Conservation (phyloP, 2,329 filamentous ascomycete species). For the Botrytis tulipae region DNA sequence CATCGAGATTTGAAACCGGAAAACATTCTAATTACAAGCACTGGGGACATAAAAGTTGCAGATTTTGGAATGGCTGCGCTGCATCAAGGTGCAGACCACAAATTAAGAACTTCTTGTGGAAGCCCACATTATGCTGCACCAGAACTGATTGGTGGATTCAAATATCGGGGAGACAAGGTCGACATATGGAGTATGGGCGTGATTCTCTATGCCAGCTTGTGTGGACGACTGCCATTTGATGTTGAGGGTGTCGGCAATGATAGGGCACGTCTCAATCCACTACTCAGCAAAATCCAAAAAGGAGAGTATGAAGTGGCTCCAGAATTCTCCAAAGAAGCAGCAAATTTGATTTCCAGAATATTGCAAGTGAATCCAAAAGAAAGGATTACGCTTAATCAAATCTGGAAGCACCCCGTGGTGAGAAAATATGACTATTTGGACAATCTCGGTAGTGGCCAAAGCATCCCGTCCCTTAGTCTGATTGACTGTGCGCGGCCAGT, state of each 20-base stretch:
- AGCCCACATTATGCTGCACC: conserved; percentile 97
- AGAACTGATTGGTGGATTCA: conserved; percentile 74
- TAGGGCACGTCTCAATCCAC: conserved; percentile 48
- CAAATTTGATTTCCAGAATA: conserved; percentile 76
- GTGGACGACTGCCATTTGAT: conserved; percentile 81
- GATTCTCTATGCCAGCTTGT: conserved; percentile 84
- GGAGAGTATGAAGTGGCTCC: conserved; percentile 61
- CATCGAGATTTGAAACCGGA: conserved; percentile 96
- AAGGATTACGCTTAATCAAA: conserved; percentile 75
- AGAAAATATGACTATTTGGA: conserved; percentile 79
- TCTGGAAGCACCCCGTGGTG: conserved; percentile 86
- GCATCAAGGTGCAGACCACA: conserved; percentile 73
- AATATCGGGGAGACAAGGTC: conserved; percentile 80
- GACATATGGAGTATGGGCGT: conserved; percentile 96
- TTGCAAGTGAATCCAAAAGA: conserved; percentile 74
- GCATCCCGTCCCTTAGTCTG: conserved; percentile 53
- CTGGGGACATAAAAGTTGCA: conserved; percentile 83
- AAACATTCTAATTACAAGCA: conserved; percentile 82
- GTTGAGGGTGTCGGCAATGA: conserved; percentile 32
- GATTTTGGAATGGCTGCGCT: conserved; percentile 98
- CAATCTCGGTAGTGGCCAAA: conserved; percentile 44
- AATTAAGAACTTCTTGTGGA: conserved; percentile 85
- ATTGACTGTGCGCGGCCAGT: conserved; percentile 62
- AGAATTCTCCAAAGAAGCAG: conserved; percentile 64
- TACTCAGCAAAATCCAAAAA: conserved; percentile 60